phyloP scores from a whole-genome alignment of 1,284 basidiomycete species.

The Nidula niveotomentosa region DNA sequence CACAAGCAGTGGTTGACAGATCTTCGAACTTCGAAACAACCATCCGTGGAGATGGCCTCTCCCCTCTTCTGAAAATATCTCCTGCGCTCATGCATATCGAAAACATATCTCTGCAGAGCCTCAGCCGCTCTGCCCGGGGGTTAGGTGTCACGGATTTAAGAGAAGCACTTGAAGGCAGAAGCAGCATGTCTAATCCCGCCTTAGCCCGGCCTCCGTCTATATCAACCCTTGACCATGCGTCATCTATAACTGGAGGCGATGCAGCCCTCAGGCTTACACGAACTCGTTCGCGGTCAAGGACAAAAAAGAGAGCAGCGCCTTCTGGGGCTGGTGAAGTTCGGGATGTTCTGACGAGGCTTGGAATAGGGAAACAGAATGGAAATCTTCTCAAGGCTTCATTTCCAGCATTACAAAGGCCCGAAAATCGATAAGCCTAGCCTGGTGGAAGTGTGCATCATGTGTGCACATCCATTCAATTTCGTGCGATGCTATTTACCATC shows the following conservation, averaged over 20 bases:
- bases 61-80: constrained; percentile 75
- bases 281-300: constrained; percentile 53
- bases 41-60: constrained; percentile 61
- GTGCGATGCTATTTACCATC: too few relatives aligned
- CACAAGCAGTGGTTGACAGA: constrained; percentile 54
- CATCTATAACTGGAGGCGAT: constrained; percentile 47
- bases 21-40: constrained; percentile 55
- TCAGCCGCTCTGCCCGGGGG: constrained; percentile 70
- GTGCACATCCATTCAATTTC: background rate
- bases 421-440: background rate
- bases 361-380: constrained; percentile 70
- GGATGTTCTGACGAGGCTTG: constrained; percentile 75
- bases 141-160: constrained; percentile 86
- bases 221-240: constrained; percentile 71
- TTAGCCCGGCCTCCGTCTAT: constrained; percentile 64
- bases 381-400: constrained; percentile 70
- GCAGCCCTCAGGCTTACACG: constrained; percentile 36
- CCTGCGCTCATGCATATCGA: constrained; percentile 87
- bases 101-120: constrained; percentile 80
- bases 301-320: constrained; percentile 49
- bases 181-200: constrained; percentile 75
- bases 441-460: background rate
- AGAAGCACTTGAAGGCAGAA: constrained; percentile 82
- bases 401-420: constrained; percentile 22
- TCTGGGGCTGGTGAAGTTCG: constrained; percentile 69